Percentiles rank a stretch among this genome's conserved stretches.
Evolutionary conservation across 345 rosid genomes (phyloP).

Genomic region (Eucalyptus tenuipes): DNA sequence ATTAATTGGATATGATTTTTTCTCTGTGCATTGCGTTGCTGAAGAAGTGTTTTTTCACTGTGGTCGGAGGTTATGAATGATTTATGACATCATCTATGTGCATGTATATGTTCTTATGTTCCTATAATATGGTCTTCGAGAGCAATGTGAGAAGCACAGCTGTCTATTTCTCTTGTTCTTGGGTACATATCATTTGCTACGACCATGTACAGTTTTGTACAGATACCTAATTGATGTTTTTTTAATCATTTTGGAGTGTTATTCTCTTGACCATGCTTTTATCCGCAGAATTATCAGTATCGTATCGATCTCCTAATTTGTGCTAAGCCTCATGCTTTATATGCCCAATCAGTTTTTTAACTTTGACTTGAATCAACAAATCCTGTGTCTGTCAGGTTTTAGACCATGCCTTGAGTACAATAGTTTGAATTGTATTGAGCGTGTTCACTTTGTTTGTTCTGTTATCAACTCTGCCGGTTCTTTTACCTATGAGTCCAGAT

Average conservation of each 20-base stretch:
- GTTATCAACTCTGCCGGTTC: not conserved
- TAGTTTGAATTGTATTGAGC: not conserved
- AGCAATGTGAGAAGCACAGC: not conserved
- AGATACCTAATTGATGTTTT: not conserved
- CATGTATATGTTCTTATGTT: not conserved
- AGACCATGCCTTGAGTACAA: not conserved
- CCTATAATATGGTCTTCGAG: not conserved
- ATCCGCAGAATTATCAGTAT: not conserved
- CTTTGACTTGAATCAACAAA: not conserved
- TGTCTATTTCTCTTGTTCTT: not conserved
- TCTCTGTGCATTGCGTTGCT: not conserved
- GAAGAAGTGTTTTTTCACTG: not conserved
- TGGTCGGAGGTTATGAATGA: not conserved
- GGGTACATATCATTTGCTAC: not conserved
- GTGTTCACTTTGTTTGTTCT: not conserved
- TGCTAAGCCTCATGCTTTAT: not conserved
- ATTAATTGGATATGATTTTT: not conserved
- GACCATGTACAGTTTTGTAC: not conserved
- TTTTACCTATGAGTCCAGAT: not conserved
- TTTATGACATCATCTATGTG: not conserved
- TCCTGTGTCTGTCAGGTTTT: not conserved
- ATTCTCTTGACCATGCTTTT: not conserved
- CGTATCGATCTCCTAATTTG: not conserved
- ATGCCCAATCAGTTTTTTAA: not conserved
- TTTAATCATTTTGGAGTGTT: not conserved